Conservation (phyloP, 768 basidiomycete species). For the Omphalotus guepiniiformis region DNA sequence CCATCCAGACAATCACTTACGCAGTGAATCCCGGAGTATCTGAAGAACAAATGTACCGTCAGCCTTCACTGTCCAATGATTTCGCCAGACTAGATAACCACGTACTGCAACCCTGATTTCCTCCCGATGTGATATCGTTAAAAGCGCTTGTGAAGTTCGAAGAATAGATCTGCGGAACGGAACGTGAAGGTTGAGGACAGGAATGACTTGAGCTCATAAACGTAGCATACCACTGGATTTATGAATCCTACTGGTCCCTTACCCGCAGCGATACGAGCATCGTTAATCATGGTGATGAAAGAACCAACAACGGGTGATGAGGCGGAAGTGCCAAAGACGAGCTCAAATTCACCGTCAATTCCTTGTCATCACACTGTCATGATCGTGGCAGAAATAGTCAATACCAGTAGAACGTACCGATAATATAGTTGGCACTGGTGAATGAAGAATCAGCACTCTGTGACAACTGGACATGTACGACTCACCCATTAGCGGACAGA, state of each 20-base stretch:
- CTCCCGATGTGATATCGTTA: conserved; percentile 38
- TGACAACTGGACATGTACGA: conserved; percentile 1
- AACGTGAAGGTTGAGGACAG: conserved; percentile 8
- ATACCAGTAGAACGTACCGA: conserved; percentile 23
- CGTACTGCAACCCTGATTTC: conserved; percentile 36
- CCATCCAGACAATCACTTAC: conserved; percentile 17
- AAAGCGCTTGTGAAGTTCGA: conserved; percentile 27
- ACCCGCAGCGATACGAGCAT: conserved; percentile 38
- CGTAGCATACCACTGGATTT: conserved; percentile 34
- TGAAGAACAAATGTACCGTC: conserved; percentile 11
- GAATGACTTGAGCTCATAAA: not conserved
- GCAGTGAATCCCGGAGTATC: conserved; percentile 25
- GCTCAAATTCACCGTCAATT: conserved; percentile 35
- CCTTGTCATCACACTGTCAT: conserved; percentile 9
- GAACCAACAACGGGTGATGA: conserved; percentile 45
- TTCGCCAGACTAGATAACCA: conserved; percentile 4
- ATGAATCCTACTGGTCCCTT: conserved; percentile 47
- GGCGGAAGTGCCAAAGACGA: conserved; percentile 47
- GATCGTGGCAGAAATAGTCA: not conserved
- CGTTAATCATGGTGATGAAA: conserved; percentile 49
- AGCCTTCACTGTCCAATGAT: too few relatives aligned
- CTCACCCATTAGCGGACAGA: conserved; percentile 44
- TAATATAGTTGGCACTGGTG: conserved; percentile 34
- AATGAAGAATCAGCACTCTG: not conserved
- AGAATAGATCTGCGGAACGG: conserved; percentile 30